Percentiles rank a stretch among this genome's conserved stretches.
phyloP scores from a whole-genome alignment of 2,329 filamentous ascomycete genomes.

The Colletotrichum zoysiae region DNA sequence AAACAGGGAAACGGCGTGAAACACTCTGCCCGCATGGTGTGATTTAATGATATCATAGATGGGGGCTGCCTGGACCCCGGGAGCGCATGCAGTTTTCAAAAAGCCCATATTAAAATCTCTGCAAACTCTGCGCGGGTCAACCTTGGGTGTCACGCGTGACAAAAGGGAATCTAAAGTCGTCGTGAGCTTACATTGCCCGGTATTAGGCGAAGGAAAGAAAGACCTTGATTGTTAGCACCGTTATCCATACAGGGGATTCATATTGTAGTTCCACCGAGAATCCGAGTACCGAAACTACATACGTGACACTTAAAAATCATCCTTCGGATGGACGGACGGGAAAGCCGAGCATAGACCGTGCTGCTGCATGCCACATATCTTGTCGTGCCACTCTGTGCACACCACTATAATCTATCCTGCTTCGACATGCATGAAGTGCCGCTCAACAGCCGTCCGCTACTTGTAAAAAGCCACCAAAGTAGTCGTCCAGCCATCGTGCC shows the following conservation, averaged over 20 bases:
- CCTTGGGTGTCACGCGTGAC: background rate
- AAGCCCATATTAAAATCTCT: slow-evolving; percentile 22
- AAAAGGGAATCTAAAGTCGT: no score
- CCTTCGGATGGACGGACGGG: no score
- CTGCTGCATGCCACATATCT: background rate
- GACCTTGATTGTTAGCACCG: background rate
- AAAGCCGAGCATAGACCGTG: background rate
- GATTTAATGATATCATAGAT: slow-evolving; percentile 22
- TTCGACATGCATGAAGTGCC: slow-evolving; percentile 2
- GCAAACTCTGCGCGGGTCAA: slow-evolving; percentile 9
- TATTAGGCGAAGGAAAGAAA: background rate
- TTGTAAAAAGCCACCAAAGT: slow-evolving; percentile 37
- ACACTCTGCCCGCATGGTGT: slow-evolving; percentile 8
- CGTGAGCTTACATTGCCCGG: no score
- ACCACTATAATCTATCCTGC: background rate
- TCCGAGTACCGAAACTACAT: background rate
- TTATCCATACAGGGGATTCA: no score
- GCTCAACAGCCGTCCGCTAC: background rate
- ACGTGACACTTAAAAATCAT: background rate
- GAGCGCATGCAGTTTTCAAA: slow-evolving; percentile 10
- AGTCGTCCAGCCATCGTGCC: slow-evolving; percentile 30
- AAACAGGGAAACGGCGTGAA: slow-evolving; percentile 28
- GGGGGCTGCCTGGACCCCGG: background rate
- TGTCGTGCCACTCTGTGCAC: background rate
- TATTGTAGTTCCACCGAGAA: background rate